A percentile compares a stretch with the other conserved stretches of the same genome.
phyloP scores from a whole-genome alignment of 306 rosid species.

The Senna siamea region DNA sequence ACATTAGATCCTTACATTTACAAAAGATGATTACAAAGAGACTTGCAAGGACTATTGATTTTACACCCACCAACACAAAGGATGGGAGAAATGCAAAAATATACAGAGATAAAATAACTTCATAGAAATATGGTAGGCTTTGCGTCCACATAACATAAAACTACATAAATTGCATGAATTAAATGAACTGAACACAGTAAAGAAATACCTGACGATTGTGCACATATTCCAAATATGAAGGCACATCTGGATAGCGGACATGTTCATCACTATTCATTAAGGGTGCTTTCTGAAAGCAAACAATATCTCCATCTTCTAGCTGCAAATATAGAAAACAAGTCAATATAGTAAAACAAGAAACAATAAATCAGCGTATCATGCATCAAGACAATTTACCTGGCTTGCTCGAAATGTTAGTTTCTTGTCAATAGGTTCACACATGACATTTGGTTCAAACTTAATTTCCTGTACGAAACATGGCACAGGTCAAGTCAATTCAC shows the following conservation, averaged over 20 bases:
- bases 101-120: conserved; percentile 5
- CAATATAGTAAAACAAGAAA: conserved; percentile 16
- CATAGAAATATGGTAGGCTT: not conserved
- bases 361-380: conserved; percentile 10
- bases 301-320: conserved; percentile 97
- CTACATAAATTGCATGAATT: not conserved
- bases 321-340: conserved; percentile 42
- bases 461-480: conserved; percentile 68
- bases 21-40: not conserved
- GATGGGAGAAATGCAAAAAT: conserved; percentile 1
- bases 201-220: conserved; percentile 85
- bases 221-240: conserved; percentile 91
- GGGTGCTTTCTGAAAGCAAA: conserved; percentile 83
- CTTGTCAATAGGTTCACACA: conserved; percentile 98
- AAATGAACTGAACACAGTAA: conserved; percentile 10
- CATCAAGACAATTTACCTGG: conserved; percentile 62
- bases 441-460: conserved; percentile 91
- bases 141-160: not conserved
- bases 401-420: conserved; percentile 77
- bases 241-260: conserved; percentile 83
- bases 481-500: conserved; percentile 27
- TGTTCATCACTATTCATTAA: conserved; percentile 55
- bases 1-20: not conserved
- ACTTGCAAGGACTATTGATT: conserved; percentile 3
- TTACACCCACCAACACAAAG: no score